A percentile compares a stretch with the other conserved stretches of the same genome.
These are phyloP conservation scores for Monilinia polystroma DNA, from an alignment of 2,329 filamentous ascomycete genomes.

Conservation along the genomic window DNA sequence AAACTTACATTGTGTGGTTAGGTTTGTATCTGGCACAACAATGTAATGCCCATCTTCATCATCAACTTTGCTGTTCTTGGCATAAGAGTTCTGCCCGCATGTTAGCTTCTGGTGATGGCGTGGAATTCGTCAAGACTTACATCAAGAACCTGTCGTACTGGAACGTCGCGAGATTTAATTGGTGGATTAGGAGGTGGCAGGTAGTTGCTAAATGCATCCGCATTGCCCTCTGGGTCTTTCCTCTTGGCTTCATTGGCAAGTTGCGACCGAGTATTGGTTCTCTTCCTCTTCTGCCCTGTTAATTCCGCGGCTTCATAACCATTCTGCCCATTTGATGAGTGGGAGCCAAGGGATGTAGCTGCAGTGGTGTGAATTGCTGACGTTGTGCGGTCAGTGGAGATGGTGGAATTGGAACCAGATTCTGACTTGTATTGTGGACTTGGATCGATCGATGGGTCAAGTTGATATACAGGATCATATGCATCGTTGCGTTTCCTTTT, in stretches of 20 bases:
- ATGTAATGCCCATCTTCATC: slow-evolving; percentile 98
- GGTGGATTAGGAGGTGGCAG: slow-evolving; percentile 83
- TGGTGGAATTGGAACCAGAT: slow-evolving; percentile 66
- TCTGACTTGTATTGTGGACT: slow-evolving; percentile 64
- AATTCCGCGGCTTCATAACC: slow-evolving; percentile 66
- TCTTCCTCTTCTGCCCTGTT: slow-evolving; percentile 83
- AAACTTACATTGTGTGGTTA: slow-evolving; percentile 85
- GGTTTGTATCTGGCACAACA: slow-evolving; percentile 78
- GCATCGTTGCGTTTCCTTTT: slow-evolving; percentile 58
- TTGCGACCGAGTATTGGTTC: slow-evolving; percentile 72
- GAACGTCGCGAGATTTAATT: slow-evolving; percentile 82
- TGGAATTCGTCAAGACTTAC: slow-evolving; percentile 47
- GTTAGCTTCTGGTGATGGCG: slow-evolving; percentile 25
- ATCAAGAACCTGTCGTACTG: slow-evolving; percentile 61
- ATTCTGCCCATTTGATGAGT: slow-evolving; percentile 57
- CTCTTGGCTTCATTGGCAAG: slow-evolving; percentile 79
- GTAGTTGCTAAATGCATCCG: slow-evolving; percentile 74
- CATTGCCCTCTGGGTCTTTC: slow-evolving; percentile 67
- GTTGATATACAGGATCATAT: slow-evolving; percentile 73
- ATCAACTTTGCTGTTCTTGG: slow-evolving; percentile 73
- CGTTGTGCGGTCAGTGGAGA: slow-evolving; percentile 80
- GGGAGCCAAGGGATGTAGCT: slow-evolving; percentile 77
- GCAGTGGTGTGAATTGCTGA: slow-evolving; percentile 83
- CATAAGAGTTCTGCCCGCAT: slow-evolving; percentile 42
- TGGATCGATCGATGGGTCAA: slow-evolving; percentile 65